Percentiles rank a stretch among this genome's conserved stretches.
Conservation (phyloP, 2,329 filamentous ascomycete species). For the Alternaria incomplexa region DNA sequence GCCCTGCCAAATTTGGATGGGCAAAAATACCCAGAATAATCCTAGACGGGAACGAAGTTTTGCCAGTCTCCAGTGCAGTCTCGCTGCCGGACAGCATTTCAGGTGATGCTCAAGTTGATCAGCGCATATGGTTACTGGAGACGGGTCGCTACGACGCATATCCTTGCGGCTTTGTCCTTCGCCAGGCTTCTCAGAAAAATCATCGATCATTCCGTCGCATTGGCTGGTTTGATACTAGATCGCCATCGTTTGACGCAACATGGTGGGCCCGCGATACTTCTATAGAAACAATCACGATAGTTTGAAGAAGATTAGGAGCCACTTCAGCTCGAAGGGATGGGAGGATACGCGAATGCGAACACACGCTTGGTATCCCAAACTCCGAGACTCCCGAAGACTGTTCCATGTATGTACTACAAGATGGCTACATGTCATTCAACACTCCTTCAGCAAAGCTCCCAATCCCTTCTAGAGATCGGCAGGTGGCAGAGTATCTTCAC, state of each 20-base stretch:
- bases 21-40: neutral
- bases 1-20: neutral
- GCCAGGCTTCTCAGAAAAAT: neutral
- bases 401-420: neutral
- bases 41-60: neutral
- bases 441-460: neutral
- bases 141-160: neutral
- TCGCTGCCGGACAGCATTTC: too few species aligned
- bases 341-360: neutral
- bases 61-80: neutral
- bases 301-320: neutral
- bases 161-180: neutral
- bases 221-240: neutral
- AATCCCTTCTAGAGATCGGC: neutral
- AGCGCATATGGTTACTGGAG: neutral
- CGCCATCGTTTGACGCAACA: neutral
- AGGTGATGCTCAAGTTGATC: neutral
- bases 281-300: neutral
- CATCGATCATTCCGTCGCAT: neutral
- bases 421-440: neutral
- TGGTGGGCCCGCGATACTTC: neutral
- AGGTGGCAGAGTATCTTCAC: neutral
- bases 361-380: neutral
- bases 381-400: neutral
- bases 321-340: neutral